These are phyloP conservation scores for Leishmania mexicana DNA, from an alignment of 208 protist genomes.

Conservation along the genomic window DNA sequence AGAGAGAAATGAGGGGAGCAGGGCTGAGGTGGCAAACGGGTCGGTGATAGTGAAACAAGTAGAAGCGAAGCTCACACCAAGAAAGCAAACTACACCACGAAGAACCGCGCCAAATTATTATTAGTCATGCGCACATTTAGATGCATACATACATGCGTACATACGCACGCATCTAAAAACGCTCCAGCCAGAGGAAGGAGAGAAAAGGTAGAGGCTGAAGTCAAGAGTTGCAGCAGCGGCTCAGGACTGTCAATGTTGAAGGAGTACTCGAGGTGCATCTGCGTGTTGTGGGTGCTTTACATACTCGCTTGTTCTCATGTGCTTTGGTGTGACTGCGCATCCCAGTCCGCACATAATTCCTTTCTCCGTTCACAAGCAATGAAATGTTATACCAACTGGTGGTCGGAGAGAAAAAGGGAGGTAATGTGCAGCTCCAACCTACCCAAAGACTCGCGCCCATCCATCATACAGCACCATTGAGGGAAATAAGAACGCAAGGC, in stretches of 20 bases:
- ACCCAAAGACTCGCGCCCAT: not conserved
- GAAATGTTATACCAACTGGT: not conserved
- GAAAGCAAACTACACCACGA: not conserved
- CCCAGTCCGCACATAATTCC: not conserved
- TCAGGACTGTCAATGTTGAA: not conserved
- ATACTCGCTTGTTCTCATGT: not conserved
- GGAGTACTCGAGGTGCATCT: not conserved
- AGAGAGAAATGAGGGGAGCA: not conserved
- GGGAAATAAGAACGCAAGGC: no score
- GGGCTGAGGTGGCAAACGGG: not conserved
- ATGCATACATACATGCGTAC: not conserved
- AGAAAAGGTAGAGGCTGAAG: not conserved
- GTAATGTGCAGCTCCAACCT: not conserved
- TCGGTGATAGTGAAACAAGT: not conserved
- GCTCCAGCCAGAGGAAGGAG: not conserved
- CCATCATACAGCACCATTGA: not conserved
- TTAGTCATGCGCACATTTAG: not conserved
- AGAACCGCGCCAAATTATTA: not conserved
- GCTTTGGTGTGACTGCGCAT: not conserved
- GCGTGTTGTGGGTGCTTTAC: not conserved
- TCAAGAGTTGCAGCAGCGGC: not conserved
- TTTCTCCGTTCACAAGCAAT: not conserved
- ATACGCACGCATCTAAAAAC: not conserved
- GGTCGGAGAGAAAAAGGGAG: not conserved
- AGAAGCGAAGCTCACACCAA: not conserved